Evolutionary conservation across 371 early-diverging fungal genomes (phyloP).

Genomic region (Mucor circinelloides): DNA sequence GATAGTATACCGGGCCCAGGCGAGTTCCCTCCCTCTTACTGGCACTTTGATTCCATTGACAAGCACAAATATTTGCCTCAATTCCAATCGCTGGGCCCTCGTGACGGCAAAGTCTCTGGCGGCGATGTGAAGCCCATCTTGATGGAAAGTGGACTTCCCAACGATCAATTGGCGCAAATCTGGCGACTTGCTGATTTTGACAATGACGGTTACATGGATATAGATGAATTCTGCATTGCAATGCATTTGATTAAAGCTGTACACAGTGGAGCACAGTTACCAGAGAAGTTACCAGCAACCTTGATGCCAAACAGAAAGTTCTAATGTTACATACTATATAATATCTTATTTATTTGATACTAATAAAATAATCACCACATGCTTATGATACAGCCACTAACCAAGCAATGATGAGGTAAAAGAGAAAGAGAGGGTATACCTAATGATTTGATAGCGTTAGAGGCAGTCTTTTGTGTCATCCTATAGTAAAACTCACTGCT

Average conservation of each 20-base stretch:
- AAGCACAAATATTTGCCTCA: conserved; percentile 42
- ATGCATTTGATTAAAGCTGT: conserved; percentile 65
- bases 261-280: conserved; percentile 55
- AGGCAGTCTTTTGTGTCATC: no score
- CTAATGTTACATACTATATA: conserved; percentile 15
- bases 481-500: conserved; percentile 61
- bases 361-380: not conserved
- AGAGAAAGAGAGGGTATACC: conserved; percentile 87
- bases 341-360: not conserved
- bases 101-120: conserved; percentile 68
- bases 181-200: conserved; percentile 76
- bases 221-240: conserved; percentile 71
- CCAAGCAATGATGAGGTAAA: conserved; percentile 93
- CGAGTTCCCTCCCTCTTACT: conserved; percentile 58
- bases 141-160: conserved; percentile 63
- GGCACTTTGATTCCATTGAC: conserved; percentile 63
- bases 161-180: conserved; percentile 61
- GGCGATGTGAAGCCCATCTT: conserved; percentile 59
- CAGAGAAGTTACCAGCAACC: conserved; percentile 54
- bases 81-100: conserved; percentile 56
- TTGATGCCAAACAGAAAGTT: conserved; percentile 52
- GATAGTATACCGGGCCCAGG: conserved; percentile 23
- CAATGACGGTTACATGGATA: conserved; percentile 69
- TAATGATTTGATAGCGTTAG: not conserved
- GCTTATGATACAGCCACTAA: conserved; percentile 73